These are phyloP conservation scores for Usnea hakonensis DNA, from an alignment of 495 filamentous ascomycete genomes.

Conservation along the genomic window DNA sequence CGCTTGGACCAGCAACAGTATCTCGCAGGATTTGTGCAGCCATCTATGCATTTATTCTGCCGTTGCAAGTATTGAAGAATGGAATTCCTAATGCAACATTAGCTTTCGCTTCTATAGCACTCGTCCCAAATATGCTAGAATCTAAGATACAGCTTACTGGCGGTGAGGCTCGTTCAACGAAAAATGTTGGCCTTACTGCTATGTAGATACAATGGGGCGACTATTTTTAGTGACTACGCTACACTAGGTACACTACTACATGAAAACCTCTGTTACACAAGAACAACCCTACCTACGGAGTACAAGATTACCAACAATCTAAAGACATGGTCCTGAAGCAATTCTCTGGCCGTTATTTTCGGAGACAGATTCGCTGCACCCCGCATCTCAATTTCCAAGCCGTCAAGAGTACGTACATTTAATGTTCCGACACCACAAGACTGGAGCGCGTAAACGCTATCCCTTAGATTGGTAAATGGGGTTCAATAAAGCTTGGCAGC, in stretches of 20 bases:
- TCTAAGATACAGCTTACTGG: no score
- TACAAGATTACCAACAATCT: background rate
- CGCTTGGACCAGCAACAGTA: background rate
- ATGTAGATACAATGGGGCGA: no score
- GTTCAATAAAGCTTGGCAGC: no score
- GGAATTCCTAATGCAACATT: no score
- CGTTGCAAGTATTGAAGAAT: background rate
- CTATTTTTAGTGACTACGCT: background rate
- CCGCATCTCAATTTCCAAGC: conserved; percentile 1
- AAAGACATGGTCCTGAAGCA: background rate
- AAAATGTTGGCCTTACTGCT: no score
- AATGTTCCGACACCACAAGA: background rate
- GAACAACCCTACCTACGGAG: no score
- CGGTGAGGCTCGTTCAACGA: no score
- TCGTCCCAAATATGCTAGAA: background rate
- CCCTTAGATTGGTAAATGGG: background rate
- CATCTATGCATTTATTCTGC: background rate
- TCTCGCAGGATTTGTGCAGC: background rate
- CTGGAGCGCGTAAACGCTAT: conserved; percentile 7
- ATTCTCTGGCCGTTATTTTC: background rate
- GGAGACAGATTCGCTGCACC: background rate
- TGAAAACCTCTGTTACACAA: no score
- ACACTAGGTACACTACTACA: no score
- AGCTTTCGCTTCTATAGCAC: no score
- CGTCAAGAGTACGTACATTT: background rate